These are phyloP conservation scores for Chrysosphaeria jannelii DNA, from an alignment of 2,329 filamentous ascomycete genomes.

Conservation along the genomic window DNA sequence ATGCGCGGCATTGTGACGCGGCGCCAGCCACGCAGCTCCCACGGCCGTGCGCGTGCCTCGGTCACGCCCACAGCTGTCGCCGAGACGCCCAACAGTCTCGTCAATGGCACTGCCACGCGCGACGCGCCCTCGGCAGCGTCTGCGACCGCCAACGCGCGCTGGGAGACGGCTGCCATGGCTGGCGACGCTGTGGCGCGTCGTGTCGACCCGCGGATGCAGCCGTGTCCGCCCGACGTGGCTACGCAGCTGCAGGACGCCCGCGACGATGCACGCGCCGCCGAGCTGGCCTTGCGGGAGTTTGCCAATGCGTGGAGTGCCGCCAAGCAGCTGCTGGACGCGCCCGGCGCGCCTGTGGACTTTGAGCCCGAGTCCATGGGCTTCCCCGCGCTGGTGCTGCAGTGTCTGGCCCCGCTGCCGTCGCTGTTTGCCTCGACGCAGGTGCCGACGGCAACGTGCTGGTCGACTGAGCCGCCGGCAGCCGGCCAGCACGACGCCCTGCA, in stretches of 20 bases:
- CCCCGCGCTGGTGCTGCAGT: constrained; percentile 53
- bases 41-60: constrained; percentile 26
- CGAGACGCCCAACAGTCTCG: too few relatives aligned
- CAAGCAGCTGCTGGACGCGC: constrained; percentile 23
- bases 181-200: constrained; percentile 29
- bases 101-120: too few relatives aligned
- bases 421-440: constrained; percentile 59
- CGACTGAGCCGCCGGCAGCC: constrained; percentile 41
- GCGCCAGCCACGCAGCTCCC: constrained; percentile 42
- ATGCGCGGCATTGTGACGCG: constrained; percentile 65
- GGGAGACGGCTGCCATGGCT: constrained; percentile 12
- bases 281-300: constrained; percentile 60
- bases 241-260: constrained; percentile 35
- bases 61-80: background rate
- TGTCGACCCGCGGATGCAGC: too few relatives aligned
- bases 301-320: constrained; percentile 57
- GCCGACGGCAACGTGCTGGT: constrained; percentile 51
- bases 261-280: constrained; percentile 57
- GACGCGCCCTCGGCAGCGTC: constrained; percentile 9
- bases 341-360: constrained; percentile 39
- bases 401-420: constrained; percentile 52
- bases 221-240: too few relatives aligned
- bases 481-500: constrained; percentile 46
- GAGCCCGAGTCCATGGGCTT: constrained; percentile 67
- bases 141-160: background rate